Evolutionary conservation across 345 rosid genomes (phyloP).

Genomic region (Iberis pinnata): DNA sequence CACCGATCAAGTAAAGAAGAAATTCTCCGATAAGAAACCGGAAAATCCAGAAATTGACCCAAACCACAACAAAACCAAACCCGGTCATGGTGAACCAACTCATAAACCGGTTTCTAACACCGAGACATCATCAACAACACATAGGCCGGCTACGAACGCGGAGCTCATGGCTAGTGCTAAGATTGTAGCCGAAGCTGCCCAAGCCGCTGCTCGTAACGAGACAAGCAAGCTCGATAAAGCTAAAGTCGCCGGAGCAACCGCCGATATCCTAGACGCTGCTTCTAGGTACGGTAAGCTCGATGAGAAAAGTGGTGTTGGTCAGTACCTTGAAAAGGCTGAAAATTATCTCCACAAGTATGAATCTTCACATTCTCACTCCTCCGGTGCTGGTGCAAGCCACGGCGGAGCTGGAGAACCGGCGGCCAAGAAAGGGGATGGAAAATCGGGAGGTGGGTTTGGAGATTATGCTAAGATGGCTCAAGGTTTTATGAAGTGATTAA

Average conservation of each 20-base stretch:
- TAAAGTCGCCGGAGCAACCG: constrained; percentile 40
- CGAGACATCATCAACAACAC: constrained; percentile 20
- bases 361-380: constrained; percentile 33
- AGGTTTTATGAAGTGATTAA: constrained; percentile 41
- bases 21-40: constrained; percentile 30
- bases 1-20: constrained; percentile 32
- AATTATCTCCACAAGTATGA: constrained; percentile 56
- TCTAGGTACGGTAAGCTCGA: constrained; percentile 63
- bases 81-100: constrained; percentile 18
- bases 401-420: constrained; percentile 1
- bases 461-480: constrained; percentile 61
- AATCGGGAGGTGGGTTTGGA: constrained; percentile 46
- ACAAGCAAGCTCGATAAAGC: constrained; percentile 33
- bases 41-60: constrained; percentile 13
- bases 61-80: constrained; percentile 21
- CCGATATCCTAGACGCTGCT: constrained; percentile 52
- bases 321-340: constrained; percentile 65
- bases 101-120: constrained; percentile 24
- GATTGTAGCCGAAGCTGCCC: constrained; percentile 51
- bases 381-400: neutral
- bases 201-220: constrained; percentile 34
- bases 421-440: constrained; percentile 27
- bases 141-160: constrained; percentile 30
- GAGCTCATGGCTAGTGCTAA: constrained; percentile 66
- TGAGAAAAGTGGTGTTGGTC: constrained; percentile 44